These are phyloP conservation scores for Mortierella sp. DNA, from an alignment of 371 early-diverging fungal genomes.

Conservation along the genomic window DNA sequence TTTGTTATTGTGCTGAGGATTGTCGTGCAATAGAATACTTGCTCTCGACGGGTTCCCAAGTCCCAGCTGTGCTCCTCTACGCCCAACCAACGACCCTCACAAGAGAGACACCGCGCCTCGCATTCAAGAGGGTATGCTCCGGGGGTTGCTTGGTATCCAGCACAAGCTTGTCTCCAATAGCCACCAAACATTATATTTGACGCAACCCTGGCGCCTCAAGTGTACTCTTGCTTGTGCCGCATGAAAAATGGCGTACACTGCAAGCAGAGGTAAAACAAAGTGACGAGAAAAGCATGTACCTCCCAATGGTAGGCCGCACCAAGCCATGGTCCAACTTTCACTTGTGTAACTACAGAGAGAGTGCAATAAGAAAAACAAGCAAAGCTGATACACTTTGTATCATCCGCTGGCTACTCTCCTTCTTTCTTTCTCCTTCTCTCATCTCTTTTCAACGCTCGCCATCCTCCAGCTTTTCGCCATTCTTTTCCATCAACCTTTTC, in stretches of 20 bases:
- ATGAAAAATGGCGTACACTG: not conserved
- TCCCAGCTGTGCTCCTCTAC: too few relatives aligned
- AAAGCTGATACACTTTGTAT: not conserved
- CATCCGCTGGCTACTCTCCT: not conserved
- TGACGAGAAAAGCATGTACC: not conserved
- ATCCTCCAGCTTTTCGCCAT: not conserved
- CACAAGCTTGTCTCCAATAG: too few relatives aligned
- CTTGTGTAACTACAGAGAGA: not conserved
- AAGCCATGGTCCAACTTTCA: not conserved
- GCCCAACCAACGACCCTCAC: too few relatives aligned
- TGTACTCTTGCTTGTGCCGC: too few relatives aligned
- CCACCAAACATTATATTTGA: too few relatives aligned
- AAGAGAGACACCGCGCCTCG: too few relatives aligned
- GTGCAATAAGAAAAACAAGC: not conserved
- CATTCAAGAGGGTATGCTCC: too few relatives aligned
- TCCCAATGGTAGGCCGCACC: not conserved
- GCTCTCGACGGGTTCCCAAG: too few relatives aligned
- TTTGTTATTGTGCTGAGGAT: too few relatives aligned
- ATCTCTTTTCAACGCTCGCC: not conserved
- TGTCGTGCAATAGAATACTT: too few relatives aligned
- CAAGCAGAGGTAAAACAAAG: not conserved
- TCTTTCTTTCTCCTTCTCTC: not conserved
- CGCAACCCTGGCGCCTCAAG: too few relatives aligned
- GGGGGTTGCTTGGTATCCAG: too few relatives aligned
- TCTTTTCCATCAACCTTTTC: not conserved